Conservation (phyloP, 1,284 basidiomycete species). For the Fomitopsis schrenkii region DNA sequence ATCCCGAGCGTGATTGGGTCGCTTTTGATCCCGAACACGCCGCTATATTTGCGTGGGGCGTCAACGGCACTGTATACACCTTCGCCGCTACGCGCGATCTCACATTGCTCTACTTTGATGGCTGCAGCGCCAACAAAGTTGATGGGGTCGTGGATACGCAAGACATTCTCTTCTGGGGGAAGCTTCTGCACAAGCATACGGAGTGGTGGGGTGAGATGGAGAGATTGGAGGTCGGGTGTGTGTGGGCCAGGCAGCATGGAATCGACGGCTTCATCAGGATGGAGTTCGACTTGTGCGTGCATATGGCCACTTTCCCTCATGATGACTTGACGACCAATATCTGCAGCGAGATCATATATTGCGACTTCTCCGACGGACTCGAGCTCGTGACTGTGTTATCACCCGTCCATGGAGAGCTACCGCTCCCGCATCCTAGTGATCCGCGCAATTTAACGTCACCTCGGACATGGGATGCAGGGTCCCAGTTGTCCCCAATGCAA, state of each 20-base stretch:
- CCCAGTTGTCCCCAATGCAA: no score
- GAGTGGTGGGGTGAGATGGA: neutral
- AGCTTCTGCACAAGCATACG: neutral
- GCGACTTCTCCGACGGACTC: neutral
- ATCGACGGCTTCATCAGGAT: neutral
- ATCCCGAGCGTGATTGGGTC: neutral
- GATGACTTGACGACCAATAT: neutral
- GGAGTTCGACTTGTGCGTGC: constrained; percentile 1
- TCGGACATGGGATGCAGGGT: neutral
- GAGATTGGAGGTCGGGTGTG: neutral
- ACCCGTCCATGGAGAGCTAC: neutral
- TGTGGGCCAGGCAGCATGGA: neutral
- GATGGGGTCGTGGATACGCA: neutral
- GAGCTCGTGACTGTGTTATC: neutral
- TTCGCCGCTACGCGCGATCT: neutral
- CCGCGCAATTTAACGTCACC: neutral
- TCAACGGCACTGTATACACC: neutral
- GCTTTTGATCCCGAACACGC: neutral
- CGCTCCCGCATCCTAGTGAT: neutral
- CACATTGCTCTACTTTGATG: neutral
- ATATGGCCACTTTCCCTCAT: neutral
- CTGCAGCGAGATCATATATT: neutral
- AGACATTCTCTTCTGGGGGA: neutral
- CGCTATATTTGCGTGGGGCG: neutral
- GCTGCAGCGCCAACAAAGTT: neutral